phyloP scores from a whole-genome alignment of 73 alveolate species.

The Symbiodinium natans region DNA sequence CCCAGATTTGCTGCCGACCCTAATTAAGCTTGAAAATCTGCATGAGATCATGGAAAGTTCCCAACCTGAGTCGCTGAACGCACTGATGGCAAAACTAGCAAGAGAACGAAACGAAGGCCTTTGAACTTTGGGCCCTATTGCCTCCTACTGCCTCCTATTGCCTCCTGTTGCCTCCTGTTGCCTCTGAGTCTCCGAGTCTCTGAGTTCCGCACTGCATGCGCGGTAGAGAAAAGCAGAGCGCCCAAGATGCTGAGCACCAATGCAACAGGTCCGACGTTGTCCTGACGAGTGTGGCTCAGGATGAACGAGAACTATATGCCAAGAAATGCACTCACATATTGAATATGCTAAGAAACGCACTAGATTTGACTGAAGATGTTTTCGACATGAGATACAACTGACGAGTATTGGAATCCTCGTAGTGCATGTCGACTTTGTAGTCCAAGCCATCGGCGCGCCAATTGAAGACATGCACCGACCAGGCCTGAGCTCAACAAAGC shows the following conservation, averaged over 20 bases:
- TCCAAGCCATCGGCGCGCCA: constrained; percentile 88
- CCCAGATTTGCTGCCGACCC: background rate
- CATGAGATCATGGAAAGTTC: background rate
- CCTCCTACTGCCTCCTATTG: too few relatives aligned
- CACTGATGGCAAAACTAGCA: too few relatives aligned
- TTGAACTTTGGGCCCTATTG: too few relatives aligned
- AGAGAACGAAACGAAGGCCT: too few relatives aligned
- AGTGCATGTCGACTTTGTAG: constrained; percentile 60
- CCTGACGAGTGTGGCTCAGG: background rate
- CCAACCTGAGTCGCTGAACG: background rate
- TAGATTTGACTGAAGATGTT: too few relatives aligned
- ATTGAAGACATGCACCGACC: constrained; percentile 69
- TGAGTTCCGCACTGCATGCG: constrained; percentile 43
- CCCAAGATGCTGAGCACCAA: constrained; percentile 47
- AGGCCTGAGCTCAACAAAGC: background rate
- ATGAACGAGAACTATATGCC: too few relatives aligned
- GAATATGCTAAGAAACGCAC: background rate
- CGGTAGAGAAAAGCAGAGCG: constrained; percentile 35
- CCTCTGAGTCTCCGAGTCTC: background rate
- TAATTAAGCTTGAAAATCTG: background rate
- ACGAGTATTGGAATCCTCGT: constrained; percentile 60
- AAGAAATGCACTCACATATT: too few relatives aligned
- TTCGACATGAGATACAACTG: too few relatives aligned
- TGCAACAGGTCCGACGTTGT: constrained; percentile 68
- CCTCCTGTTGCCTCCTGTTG: background rate